These are phyloP conservation scores for Ogataea sp. DNA, from an alignment of 805 yeast genomes.

Conservation along the genomic window DNA sequence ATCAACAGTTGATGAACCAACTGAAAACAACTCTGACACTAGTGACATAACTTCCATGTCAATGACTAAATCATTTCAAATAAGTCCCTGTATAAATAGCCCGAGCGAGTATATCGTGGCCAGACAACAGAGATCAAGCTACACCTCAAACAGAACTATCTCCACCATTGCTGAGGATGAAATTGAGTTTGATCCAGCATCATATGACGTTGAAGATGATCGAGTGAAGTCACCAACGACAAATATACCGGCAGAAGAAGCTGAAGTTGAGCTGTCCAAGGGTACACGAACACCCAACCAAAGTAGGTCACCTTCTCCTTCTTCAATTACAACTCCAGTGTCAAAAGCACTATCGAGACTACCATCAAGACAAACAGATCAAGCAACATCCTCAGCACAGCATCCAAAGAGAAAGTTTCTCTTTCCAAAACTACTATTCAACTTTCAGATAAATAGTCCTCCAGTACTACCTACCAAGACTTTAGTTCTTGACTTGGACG, in stretches of 20 bases:
- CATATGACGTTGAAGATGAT: constrained; percentile 17
- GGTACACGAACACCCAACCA: no score
- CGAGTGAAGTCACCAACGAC: constrained; percentile 25
- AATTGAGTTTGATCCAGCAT: constrained; percentile 22
- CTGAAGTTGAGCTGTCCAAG: no score
- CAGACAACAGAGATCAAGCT: neutral
- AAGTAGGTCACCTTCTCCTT: neutral
- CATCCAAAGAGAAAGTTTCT: constrained; percentile 20
- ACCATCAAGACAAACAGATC: neutral
- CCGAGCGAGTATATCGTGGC: no score
- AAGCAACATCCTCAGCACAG: neutral
- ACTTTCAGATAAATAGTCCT: constrained; percentile 23
- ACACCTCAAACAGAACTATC: neutral
- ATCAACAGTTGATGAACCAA: neutral
- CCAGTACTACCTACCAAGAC: constrained; percentile 41
- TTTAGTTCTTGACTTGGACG: constrained; percentile 84
- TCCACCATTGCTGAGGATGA: constrained; percentile 26
- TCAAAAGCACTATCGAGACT: neutral
- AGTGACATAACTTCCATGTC: neutral
- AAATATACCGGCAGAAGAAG: constrained; percentile 4
- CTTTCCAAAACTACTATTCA: constrained; percentile 26
- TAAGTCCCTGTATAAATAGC: no score
- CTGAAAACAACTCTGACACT: neutral
- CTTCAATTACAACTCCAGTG: neutral
- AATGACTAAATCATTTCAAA: neutral